Percentiles rank a stretch among this genome's conserved stretches.
These are phyloP conservation scores for Colletotrichum viniferum DNA, from an alignment of 2,329 filamentous ascomycete species.

Conservation along the genomic window DNA sequence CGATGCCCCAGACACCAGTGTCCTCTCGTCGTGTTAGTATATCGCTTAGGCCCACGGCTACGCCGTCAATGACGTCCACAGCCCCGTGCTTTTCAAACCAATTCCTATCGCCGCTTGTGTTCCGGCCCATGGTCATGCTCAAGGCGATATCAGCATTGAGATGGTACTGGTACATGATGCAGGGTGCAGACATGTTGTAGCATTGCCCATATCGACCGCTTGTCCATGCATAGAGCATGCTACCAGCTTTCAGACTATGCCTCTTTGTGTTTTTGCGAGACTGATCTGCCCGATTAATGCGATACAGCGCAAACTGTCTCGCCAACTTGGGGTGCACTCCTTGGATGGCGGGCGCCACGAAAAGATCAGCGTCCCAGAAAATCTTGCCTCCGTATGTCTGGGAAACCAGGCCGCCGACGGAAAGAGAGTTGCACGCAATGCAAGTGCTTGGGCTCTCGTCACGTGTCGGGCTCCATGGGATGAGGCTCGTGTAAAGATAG, in stretches of 20 bases:
- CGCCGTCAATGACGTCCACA: not conserved
- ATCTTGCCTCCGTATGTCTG: constrained; percentile 33
- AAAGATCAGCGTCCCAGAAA: constrained; percentile 35
- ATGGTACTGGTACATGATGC: constrained; percentile 75
- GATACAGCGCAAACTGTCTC: constrained; percentile 29
- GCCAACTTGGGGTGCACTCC: constrained; percentile 29
- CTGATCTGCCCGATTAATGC: constrained; percentile 41
- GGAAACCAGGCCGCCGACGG: constrained; percentile 30
- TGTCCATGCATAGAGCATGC: constrained; percentile 71
- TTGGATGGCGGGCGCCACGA: constrained; percentile 30
- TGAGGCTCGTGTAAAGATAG: constrained; percentile 1
- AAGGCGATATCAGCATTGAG: constrained; percentile 72
- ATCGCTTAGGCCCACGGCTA: constrained; percentile 9
- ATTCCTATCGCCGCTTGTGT: constrained; percentile 26
- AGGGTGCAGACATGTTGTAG: constrained; percentile 60
- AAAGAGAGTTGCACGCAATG: constrained; percentile 20
- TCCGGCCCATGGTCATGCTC: constrained; percentile 28
- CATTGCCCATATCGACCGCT: constrained; percentile 71
- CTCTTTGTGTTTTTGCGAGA: constrained; percentile 63
- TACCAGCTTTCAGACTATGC: constrained; percentile 51
- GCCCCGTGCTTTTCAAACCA: constrained; percentile 16
- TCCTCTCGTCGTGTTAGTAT: constrained; percentile 15
- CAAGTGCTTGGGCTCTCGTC: not conserved
- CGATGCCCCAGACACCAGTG: constrained; percentile 20
- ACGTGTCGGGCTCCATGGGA: not conserved